Percentiles rank a stretch among this genome's conserved stretches.
phyloP scores from a whole-genome alignment of 2,329 filamentous ascomycete genomes.

The Pseudocercospora musae region DNA sequence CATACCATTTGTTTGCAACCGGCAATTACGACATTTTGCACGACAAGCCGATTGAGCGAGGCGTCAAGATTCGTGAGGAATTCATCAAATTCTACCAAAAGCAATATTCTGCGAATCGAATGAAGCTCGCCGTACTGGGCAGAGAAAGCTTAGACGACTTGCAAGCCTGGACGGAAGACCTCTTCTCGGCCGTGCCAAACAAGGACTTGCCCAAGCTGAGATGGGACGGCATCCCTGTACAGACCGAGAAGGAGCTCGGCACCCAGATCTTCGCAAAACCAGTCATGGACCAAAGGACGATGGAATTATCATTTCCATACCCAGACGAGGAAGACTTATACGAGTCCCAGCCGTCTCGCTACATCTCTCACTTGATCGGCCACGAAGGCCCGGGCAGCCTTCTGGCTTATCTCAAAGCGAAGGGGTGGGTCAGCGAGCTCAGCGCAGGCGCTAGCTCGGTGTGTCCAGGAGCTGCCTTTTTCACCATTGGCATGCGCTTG shows the following conservation, averaged over 20 bases:
- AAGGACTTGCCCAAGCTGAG: conserved; percentile 69
- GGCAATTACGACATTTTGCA: conserved; percentile 85
- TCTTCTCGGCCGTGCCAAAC: conserved; percentile 78
- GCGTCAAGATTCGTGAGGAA: conserved; percentile 81
- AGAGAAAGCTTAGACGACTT: conserved; percentile 77
- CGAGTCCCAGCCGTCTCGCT: conserved; percentile 77
- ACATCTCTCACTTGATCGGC: conserved; percentile 83
- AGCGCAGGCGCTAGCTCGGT: conserved; percentile 72
- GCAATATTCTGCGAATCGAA: conserved; percentile 88
- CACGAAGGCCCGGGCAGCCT: conserved; percentile 93
- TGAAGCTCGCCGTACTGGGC: conserved; percentile 87
- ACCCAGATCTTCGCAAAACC: conserved; percentile 84
- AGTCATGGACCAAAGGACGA: conserved; percentile 78
- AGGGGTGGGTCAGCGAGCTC: conserved; percentile 83
- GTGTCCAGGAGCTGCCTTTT: conserved; percentile 77
- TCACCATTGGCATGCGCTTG: conserved; percentile 73
- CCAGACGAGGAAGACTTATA: conserved; percentile 77
- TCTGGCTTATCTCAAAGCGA: conserved; percentile 82
- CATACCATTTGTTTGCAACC: conserved; percentile 87
- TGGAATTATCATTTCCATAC: conserved; percentile 81
- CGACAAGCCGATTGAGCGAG: conserved; percentile 71
- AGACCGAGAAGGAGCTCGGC: conserved; percentile 57
- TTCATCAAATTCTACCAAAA: conserved; percentile 89
- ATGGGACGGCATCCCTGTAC: conserved; percentile 63
- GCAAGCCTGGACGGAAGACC: conserved; percentile 76